Conservation (phyloP, 768 basidiomycete genomes). For the Stropharia rugosoannulata region DNA sequence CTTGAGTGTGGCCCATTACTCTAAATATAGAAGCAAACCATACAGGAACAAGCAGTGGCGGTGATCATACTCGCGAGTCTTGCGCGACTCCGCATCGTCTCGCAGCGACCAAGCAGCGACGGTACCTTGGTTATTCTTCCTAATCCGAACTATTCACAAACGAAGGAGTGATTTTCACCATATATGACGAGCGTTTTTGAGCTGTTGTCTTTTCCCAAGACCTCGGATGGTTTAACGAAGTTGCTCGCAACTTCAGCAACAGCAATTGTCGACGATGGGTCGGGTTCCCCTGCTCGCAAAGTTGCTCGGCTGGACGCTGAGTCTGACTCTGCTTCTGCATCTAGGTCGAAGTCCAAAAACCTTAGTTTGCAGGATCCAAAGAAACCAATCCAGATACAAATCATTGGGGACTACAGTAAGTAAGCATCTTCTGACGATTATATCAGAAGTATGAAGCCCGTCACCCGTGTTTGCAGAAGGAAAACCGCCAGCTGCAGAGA, state of each 20-base stretch:
- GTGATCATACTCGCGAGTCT: too few species aligned
- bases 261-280: constrained; percentile 40
- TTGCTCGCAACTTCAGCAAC: constrained; percentile 33
- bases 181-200: constrained; percentile 38
- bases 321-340: constrained; percentile 68
- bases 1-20: too few species aligned
- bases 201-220: constrained; percentile 47
- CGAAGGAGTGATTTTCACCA: too few species aligned
- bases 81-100: too few species aligned
- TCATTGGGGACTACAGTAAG: constrained; percentile 44
- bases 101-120: too few species aligned
- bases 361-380: constrained; percentile 16
- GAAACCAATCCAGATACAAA: constrained; percentile 45
- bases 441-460: neutral
- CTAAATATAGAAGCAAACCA: too few species aligned
- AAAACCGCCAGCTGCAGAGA: constrained; percentile 23
- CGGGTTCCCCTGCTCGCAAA: constrained; percentile 65
- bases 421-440: neutral
- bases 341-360: constrained; percentile 41
- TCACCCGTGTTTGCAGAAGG: constrained; percentile 8
- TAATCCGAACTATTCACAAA: too few species aligned
- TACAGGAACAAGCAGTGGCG: too few species aligned
- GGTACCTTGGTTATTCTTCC: too few species aligned
- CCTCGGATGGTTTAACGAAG: constrained; percentile 49
- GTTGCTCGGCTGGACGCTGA: constrained; percentile 63